Percentiles rank a stretch among this genome's conserved stretches.
Conservation (phyloP, 2,329 filamentous ascomycete species). For the Madurella fahalii region DNA sequence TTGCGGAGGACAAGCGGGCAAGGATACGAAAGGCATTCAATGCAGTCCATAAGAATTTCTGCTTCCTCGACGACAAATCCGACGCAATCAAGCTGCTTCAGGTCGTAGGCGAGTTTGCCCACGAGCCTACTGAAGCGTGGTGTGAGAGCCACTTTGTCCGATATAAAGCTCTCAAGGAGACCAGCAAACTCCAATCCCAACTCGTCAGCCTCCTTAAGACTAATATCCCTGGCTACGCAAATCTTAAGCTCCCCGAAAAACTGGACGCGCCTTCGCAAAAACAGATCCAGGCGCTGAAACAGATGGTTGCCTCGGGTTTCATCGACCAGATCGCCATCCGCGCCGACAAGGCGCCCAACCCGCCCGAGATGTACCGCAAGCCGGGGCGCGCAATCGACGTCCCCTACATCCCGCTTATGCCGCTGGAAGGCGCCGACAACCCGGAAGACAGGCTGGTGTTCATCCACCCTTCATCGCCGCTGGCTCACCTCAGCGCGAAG, state of each 20-base stretch:
- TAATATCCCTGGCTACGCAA: slow-evolving; percentile 65
- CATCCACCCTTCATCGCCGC: slow-evolving; percentile 78
- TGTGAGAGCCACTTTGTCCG: slow-evolving; percentile 81
- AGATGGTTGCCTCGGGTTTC: slow-evolving; percentile 88
- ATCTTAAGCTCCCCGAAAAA: slow-evolving; percentile 51
- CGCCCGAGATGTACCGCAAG: slow-evolving; percentile 62
- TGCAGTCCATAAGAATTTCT: slow-evolving; percentile 72
- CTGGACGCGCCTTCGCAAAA: slow-evolving; percentile 58
- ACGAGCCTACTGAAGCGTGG: slow-evolving; percentile 67
- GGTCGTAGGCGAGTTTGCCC: slow-evolving; percentile 81
- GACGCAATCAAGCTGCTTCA: slow-evolving; percentile 90
- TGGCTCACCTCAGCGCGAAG: slow-evolving; percentile 63
- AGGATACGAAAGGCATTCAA: slow-evolving; percentile 59
- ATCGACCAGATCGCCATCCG: slow-evolving; percentile 92
- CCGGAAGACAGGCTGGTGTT: slow-evolving; percentile 67
- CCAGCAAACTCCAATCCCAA: slow-evolving; percentile 75
- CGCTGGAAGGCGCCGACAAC: slow-evolving; percentile 49
- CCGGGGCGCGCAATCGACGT: slow-evolving; percentile 87
- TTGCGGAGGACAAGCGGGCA: slow-evolving; percentile 66
- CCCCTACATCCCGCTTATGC: slow-evolving; percentile 81
- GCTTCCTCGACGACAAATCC: slow-evolving; percentile 73
- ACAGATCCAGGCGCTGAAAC: slow-evolving; percentile 76
- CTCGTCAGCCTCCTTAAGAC: slow-evolving; percentile 74
- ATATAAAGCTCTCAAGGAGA: slow-evolving; percentile 81
- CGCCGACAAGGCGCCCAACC: slow-evolving; percentile 74